Conservation (phyloP, 305 asterid species). For the Salvia sclarea region DNA sequence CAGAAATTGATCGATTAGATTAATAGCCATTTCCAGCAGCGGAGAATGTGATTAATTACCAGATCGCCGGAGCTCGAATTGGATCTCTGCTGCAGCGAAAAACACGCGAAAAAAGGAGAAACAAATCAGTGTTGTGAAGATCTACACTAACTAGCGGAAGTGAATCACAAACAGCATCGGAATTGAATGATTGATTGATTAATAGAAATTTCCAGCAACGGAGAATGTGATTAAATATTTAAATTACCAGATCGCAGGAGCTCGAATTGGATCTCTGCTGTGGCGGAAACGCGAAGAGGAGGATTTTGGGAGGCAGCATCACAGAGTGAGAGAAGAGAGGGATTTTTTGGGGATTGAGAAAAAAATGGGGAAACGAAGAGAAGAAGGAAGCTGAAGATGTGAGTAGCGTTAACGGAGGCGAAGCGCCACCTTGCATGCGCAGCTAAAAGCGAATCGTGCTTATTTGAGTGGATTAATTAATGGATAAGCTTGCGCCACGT, state of each 20-base stretch:
- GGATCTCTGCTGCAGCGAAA: too few species aligned
- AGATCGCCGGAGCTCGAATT: too few species aligned
- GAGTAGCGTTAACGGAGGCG: neutral
- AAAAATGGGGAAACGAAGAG: neutral
- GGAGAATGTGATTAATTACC: too few species aligned
- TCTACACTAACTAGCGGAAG: too few species aligned
- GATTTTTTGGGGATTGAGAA: neutral
- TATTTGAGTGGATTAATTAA: neutral
- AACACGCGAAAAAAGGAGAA: too few species aligned
- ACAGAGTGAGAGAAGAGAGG: neutral
- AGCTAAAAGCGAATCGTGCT: neutral
- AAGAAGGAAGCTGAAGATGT: neutral
- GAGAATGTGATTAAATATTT: too few species aligned
- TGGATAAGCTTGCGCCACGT: neutral
- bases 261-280: neutral
- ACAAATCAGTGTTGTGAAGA: too few species aligned
- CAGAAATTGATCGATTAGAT: neutral
- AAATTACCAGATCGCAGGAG: too few species aligned
- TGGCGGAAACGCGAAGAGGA: neutral
- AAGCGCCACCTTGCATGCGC: slow-evolving; percentile 36
- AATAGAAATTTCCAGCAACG: too few species aligned
- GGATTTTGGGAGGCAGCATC: neutral
- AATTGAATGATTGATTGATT: too few species aligned
- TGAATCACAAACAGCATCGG: too few species aligned
- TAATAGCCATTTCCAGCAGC: too few species aligned